Percentiles rank a stretch among this genome's conserved stretches.
phyloP scores from a whole-genome alignment of 139 green algal genomes.

The Closterium sp. region DNA sequence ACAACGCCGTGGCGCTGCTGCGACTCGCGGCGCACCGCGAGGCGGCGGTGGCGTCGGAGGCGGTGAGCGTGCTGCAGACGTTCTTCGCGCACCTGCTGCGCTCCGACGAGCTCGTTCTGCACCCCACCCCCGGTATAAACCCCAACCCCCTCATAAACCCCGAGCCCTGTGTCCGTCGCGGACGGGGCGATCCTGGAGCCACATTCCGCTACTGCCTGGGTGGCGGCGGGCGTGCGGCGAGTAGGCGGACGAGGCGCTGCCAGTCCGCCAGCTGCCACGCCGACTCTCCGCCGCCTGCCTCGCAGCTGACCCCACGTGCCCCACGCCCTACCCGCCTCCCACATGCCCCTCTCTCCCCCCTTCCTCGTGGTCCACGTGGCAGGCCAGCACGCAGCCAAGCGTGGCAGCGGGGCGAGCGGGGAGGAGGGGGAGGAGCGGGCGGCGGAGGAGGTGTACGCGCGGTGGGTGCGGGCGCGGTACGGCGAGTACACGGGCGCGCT shows the following conservation, averaged over 20 bases:
- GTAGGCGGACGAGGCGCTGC: background rate
- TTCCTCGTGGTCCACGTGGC: background rate
- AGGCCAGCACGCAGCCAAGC: background rate
- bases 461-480: conserved; percentile 1
- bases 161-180: no score
- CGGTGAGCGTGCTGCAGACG: background rate
- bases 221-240: no score
- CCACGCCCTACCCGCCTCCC: background rate
- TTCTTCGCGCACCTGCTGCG: background rate
- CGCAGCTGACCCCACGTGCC: no score
- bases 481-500: conserved; percentile 11
- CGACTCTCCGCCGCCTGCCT: no score
- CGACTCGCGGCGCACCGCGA: background rate
- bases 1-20: conserved; percentile 7
- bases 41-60: background rate
- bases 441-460: background rate
- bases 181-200: no score
- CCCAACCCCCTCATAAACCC: background rate
- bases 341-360: background rate
- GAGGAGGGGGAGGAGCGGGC: background rate
- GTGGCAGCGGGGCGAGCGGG: background rate
- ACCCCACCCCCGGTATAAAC: background rate
- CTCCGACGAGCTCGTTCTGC: background rate
- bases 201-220: background rate
- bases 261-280: no score